phyloP scores from a whole-genome alignment of 2,329 filamentous ascomycete species.

The Bertia moriformis region DNA sequence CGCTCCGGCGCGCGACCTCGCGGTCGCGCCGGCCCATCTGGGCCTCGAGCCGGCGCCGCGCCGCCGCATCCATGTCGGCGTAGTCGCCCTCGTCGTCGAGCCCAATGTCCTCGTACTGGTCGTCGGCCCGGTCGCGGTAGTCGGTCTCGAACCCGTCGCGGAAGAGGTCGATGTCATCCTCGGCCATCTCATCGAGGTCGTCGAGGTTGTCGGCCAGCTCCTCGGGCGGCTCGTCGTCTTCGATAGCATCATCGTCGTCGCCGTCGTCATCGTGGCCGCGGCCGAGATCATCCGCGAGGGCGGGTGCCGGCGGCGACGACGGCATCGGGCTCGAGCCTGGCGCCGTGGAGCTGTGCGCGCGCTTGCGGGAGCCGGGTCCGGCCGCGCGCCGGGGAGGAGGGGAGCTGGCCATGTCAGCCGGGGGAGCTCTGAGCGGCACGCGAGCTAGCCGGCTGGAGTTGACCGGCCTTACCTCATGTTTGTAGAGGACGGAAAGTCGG shows the following conservation, averaged over 20 bases:
- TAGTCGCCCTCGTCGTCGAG: conserved; percentile 69
- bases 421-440: no score
- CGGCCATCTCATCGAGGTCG: conserved; percentile 68
- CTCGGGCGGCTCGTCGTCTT: conserved; percentile 52
- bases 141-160: conserved; percentile 60
- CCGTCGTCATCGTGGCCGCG: conserved; percentile 58
- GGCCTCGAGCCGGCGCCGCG: conserved; percentile 56
- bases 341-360: conserved; percentile 33
- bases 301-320: conserved; percentile 52
- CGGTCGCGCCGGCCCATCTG: conserved; percentile 61
- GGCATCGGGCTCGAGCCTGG: conserved; percentile 45
- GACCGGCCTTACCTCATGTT: no score
- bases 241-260: conserved; percentile 31
- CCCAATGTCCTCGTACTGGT: conserved; percentile 55
- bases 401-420: no score
- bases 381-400: not conserved
- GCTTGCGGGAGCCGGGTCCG: conserved; percentile 30
- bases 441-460: no score
- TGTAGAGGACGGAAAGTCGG: no score
- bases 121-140: conserved; percentile 52
- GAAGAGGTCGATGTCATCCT: conserved; percentile 69
- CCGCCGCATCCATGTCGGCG: conserved; percentile 51
- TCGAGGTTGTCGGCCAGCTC: conserved; percentile 62
- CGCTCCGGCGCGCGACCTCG: conserved; percentile 51
- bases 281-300: conserved; percentile 44